Percentiles rank a stretch among this genome's conserved stretches.
Evolutionary conservation across 495 filamentous ascomycete species (phyloP).

Genomic region (Patellaria atrata): DNA sequence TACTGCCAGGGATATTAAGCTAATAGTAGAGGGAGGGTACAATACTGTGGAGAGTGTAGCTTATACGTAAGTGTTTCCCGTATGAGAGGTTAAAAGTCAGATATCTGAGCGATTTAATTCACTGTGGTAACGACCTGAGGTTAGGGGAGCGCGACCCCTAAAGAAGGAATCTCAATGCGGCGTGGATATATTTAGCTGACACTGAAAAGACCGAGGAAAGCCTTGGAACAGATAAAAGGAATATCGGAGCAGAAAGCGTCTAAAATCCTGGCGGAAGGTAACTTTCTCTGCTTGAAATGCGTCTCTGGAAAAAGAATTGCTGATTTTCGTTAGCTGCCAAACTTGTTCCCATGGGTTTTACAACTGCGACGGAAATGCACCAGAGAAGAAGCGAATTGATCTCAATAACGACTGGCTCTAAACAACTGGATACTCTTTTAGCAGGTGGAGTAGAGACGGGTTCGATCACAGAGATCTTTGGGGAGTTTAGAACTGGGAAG

Average conservation of each 20-base stretch:
- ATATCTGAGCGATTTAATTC: background rate
- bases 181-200: too few species aligned
- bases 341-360: constrained; percentile 96
- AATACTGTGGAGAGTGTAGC: constrained; percentile 91
- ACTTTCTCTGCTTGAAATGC: constrained; percentile 1
- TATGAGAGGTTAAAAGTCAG: background rate
- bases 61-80: constrained; percentile 70
- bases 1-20: constrained; percentile 85
- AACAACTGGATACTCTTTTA: constrained; percentile 87
- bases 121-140: too few species aligned
- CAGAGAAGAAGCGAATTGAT: constrained; percentile 89
- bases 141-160: too few species aligned
- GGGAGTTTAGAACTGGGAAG: constrained; percentile 95
- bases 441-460: constrained; percentile 94
- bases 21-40: constrained; percentile 81
- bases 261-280: constrained; percentile 87
- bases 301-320: background rate
- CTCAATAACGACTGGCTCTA: constrained; percentile 93
- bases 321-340: constrained; percentile 56
- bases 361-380: constrained; percentile 99
- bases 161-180: too few species aligned
- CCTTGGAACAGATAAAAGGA: constrained; percentile 87
- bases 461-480: constrained; percentile 96
- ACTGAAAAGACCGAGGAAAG: constrained; percentile 50
- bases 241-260: constrained; percentile 92